Evolutionary conservation across 2,329 filamentous ascomycete genomes (phyloP), one percentile per base, ranked within the genome.

Genomic region (Fusarium abutilonis): DNA sequence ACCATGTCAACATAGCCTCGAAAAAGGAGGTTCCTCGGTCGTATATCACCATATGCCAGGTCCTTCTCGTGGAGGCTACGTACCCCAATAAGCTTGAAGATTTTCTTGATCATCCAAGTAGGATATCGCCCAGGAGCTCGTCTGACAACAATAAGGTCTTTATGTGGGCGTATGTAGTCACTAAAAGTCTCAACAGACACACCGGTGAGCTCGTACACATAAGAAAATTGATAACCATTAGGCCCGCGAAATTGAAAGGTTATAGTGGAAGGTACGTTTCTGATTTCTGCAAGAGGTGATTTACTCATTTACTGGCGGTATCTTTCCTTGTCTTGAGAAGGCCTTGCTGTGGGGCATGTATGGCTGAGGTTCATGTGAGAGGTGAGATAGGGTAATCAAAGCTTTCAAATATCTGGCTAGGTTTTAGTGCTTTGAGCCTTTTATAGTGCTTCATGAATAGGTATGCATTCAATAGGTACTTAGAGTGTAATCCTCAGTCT

Each of bases 21-120:
- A 11, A 53, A 44, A 3, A 49, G 8, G 15, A 57, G 11, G 26
- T 38, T 49, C 2, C 17, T 17, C 9, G 29, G 15, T 10, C 41
- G 43, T 13, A 54, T 11, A 26, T 38, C 19, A 21, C 38, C 44
- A 41, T 58, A 43, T 8, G 41, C 13, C 7, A 48, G 15, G 3
- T 28, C 39, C 4, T 26, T 15, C 4, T n/a, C 2, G 23, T 58
- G 55, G 17, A 58, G 21, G 9, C 15, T 14, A 13, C 26, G n/a
- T 15, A 53, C 34, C 6, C 39, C 54, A 9, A 35, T 26, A 7
- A 57, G 39, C 32, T 53, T 53, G 36, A 57, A 32, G 13, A 57
- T 48, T 5, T 31, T 48, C 44, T 49, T 57, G 19, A 52, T 39
- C 31, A 29, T 44, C 17, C 10, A 14, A 9, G 28, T 44, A 14